Percentiles rank a stretch among this genome's conserved stretches.
phyloP scores from a whole-genome alignment of 306 rosid genomes.

The Alnus rubra region DNA sequence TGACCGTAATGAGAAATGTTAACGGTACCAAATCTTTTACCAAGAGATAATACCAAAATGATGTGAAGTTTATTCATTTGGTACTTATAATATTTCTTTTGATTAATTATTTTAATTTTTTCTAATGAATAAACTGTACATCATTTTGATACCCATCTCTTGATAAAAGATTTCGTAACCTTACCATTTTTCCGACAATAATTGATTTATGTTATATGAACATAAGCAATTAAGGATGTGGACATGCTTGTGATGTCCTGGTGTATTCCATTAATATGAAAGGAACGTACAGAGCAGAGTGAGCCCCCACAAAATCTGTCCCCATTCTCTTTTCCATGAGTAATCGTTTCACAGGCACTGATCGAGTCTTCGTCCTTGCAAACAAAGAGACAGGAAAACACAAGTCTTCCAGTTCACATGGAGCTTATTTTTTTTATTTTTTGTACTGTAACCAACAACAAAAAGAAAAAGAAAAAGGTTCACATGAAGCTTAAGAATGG shows the following conservation, averaged over 20 bases:
- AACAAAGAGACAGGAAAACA: constrained; percentile 13
- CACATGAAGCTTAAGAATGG: neutral
- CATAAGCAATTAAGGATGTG: neutral
- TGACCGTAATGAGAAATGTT: too few relatives aligned
- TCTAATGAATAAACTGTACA: too few relatives aligned
- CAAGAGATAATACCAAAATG: too few relatives aligned
- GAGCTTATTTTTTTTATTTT: neutral
- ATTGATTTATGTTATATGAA: too few relatives aligned
- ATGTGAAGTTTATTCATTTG: too few relatives aligned
- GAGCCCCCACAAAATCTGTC: constrained; percentile 20
- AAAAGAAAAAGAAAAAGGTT: neutral
- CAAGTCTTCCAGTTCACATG: constrained; percentile 30
- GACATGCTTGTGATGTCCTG: neutral
- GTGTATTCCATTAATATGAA: neutral
- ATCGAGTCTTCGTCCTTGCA: neutral
- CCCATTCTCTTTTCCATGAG: constrained; percentile 2
- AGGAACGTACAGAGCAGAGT: neutral
- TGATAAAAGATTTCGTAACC: too few relatives aligned
- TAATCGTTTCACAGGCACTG: neutral
- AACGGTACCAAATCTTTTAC: too few relatives aligned
- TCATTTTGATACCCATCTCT: too few relatives aligned
- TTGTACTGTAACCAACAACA: neutral
- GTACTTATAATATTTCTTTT: too few relatives aligned
- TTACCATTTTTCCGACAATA: too few relatives aligned
- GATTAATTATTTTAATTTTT: too few relatives aligned